Conservation (phyloP, 2,329 filamentous ascomycete species). For the Colletotrichum sp. region DNA sequence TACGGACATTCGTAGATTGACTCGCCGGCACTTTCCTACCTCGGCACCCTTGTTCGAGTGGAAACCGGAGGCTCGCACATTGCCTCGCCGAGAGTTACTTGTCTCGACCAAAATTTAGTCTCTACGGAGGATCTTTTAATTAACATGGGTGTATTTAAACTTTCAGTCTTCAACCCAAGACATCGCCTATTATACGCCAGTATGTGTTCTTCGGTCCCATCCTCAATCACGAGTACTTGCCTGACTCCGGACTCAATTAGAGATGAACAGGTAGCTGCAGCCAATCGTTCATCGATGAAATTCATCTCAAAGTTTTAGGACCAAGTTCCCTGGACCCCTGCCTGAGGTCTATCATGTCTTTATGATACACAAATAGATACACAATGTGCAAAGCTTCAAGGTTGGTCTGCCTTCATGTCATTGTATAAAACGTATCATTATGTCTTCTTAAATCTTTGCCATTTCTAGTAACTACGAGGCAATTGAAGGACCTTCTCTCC, state of each 20-base stretch:
- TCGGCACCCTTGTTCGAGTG: neutral
- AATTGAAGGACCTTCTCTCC: constrained; percentile 70
- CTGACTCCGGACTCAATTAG: neutral
- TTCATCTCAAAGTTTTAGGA: neutral
- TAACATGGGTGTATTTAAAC: neutral
- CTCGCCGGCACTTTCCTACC: neutral
- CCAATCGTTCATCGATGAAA: no score
- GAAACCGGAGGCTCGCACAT: neutral
- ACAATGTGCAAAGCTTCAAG: neutral
- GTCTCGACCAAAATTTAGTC: neutral
- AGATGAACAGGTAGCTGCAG: neutral
- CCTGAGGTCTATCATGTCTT: neutral
- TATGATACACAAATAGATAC: neutral
- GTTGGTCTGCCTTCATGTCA: neutral
- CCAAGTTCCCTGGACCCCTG: neutral
- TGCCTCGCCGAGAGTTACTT: neutral
- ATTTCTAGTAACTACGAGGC: constrained; percentile 67
- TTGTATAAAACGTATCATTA: neutral
- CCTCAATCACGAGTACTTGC: neutral
- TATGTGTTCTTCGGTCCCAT: neutral
- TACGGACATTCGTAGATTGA: neutral
- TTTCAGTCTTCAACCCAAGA: neutral
- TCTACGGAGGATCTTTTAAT: neutral
- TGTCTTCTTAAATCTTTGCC: neutral
- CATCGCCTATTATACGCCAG: neutral